phyloP scores from a whole-genome alignment of 768 basidiomycete species.

The Strobilomyces dryophilus region DNA sequence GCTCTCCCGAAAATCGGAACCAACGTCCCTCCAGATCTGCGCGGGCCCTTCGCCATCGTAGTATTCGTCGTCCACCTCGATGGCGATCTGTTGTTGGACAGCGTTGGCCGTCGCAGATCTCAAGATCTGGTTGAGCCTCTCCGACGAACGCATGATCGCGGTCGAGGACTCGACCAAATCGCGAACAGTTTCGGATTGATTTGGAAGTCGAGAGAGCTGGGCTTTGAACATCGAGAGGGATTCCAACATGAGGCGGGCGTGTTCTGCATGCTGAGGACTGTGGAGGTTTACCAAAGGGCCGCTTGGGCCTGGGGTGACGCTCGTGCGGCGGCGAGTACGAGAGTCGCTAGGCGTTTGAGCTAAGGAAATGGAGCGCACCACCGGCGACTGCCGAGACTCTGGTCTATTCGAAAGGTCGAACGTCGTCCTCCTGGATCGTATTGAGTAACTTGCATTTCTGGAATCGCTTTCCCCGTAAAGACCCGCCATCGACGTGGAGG shows the following conservation, averaged over 20 bases:
- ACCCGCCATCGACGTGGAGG: conserved; percentile 55
- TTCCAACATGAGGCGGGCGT: conserved; percentile 67
- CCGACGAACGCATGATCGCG: conserved; percentile 59
- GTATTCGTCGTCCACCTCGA: conserved; percentile 58
- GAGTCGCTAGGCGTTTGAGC: conserved; percentile 18
- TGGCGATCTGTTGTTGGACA: conserved; percentile 69
- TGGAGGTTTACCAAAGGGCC: conserved; percentile 10
- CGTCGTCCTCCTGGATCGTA: conserved; percentile 21
- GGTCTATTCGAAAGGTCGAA: conserved; percentile 26
- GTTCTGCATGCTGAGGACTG: conserved; percentile 42
- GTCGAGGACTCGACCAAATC: conserved; percentile 63
- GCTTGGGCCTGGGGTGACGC: conserved; percentile 16
- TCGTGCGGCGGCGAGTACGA: conserved; percentile 14
- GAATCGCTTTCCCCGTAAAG: conserved; percentile 29
- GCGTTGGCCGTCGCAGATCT: conserved; percentile 53
- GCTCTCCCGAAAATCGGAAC: conserved; percentile 69
- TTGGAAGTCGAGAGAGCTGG: conserved; percentile 54
- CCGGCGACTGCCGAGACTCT: conserved; percentile 15
- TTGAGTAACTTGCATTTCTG: conserved; percentile 10
- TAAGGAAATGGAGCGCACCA: conserved; percentile 6
- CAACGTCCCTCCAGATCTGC: conserved; percentile 66
- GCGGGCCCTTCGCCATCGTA: conserved; percentile 26
- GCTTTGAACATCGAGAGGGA: conserved; percentile 67
- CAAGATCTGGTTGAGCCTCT: conserved; percentile 60
- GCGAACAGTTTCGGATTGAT: conserved; percentile 38